Base-by-base conservation (phyloP, 2,329 filamentous ascomycete species). In the Nigrospora oryzae region DNA sequence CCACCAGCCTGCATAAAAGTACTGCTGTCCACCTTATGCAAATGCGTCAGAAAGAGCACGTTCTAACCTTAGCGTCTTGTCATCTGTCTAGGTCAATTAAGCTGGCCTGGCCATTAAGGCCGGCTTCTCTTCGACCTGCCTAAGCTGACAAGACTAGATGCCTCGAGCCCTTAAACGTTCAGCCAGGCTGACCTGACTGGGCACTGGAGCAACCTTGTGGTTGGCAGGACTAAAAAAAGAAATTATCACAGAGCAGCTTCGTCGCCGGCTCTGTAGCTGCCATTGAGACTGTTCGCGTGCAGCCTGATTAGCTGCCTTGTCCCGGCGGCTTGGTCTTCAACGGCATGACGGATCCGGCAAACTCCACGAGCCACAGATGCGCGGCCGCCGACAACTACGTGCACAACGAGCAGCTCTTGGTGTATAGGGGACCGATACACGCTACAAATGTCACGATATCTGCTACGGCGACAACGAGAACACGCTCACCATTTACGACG, bases 121-220 rank as follows among this genome's bases (percentile, higher is more conserved):
- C 54, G 74, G 75, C 40, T 67, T 83, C 17, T 83, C 56, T 83
- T 83, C 51, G 77, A 83, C 56, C 68, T 81, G 67, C 74, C 64
- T 53, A 80, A 72, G 64, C 65, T 79, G 4, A 56, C 71, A 28
- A 58, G 58, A 17, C 53, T 77, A 38, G 60, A 73, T 52, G 64
- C 69, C 0, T 54, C 65, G 4, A 61, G 57, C 13, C 66, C 60
- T 31, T 55, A 53, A 43, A 52, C 51, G n/a, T 69, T 66, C 39
- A 54, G 53, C 51, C 56, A 55, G 36, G 54, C 49, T 5, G 66
- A 68, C 14, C 54, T 69, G 2, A 61, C 63, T 0, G 61, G 61
- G 1, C 61, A 59, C 47, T 69, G 63, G 51, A 54, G 48, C 5
- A 16, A 14, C 16, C 47, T 60, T 49, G 41, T 53, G 3, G 32